Evolutionary conservation across 2,329 filamentous ascomycete species (phyloP), one percentile per base, ranked within the genome.

Genomic region (Xylariaceae sp.): DNA sequence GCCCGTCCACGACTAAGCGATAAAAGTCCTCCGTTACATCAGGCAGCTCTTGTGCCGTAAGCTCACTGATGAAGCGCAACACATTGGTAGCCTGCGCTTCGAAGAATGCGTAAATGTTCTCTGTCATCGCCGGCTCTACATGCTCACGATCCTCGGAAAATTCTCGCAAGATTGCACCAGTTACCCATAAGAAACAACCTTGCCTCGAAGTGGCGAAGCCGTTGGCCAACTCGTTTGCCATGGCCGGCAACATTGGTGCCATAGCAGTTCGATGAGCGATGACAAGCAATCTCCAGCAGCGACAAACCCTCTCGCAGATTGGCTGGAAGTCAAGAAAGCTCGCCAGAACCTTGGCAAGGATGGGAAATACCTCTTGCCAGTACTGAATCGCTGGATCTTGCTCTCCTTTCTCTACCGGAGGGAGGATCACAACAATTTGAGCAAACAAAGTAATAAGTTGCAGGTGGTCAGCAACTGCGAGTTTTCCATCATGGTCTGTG

Each of bases 181-280:
- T 96, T 1, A 93, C 92, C 93, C 93, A 98, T n/a, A 98, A 75
- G 76, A 98, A 98, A 65, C 92, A 96, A 11, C 93, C 93, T 67
- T 98, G 92, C 49, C 84, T 81, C 10, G 92, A 96, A 16, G 80
- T 77, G 44, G 86, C 79, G 64, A 98, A 98, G 4, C 92, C 91
- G 52, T 77, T 78, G 1, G 88, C 88, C 46, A 98, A 79, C 67
- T 92, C 94, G 57, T 92, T 87, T 16, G 93, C 94, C 68, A 98
- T 82, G 17, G 82, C 79, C 1, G 87, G 86, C 36, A 98, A 76
- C 37, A 98, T 71, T 20, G 92, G 90, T 12, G 86, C 81, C 74
- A 94, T 95, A 40, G 86, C 86, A 2, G 86, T 93, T 54, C 93
- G 82, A 67, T 97, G 97, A 0, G 91, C 95, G 48, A 97, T 89